Evolutionary conservation across 352 stramenopile species (phyloP).

Genomic region (Labyrinthula sp.): DNA sequence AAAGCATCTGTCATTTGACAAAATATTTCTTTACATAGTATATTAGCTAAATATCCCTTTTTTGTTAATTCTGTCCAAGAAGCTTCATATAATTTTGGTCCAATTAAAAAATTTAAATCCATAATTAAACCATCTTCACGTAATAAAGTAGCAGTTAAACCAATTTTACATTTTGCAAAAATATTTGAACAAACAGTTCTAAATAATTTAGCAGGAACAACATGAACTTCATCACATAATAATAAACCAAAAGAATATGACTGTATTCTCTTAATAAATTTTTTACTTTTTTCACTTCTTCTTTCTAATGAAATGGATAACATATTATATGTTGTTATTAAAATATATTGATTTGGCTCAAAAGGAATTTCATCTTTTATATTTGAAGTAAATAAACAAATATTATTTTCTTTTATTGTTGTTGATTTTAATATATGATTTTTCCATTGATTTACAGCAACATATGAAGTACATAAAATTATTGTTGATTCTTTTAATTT

Average conservation of each 20-base stretch:
- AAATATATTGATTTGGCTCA: constrained; percentile 38
- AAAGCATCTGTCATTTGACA: constrained; percentile 94
- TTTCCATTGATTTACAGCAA: constrained; percentile 92
- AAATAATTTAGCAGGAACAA: constrained; percentile 94
- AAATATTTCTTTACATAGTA: constrained; percentile 93
- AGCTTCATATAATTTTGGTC: constrained; percentile 83
- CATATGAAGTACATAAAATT: constrained; percentile 85
- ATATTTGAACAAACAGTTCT: constrained; percentile 41
- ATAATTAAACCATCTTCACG: constrained; percentile 94
- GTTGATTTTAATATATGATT: constrained; percentile 95
- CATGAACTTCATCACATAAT: constrained; percentile 83
- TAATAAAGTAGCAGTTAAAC: constrained; percentile 94
- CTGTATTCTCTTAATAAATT: constrained; percentile 84
- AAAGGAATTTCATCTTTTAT: constrained; percentile 47
- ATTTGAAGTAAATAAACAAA: constrained; percentile 36
- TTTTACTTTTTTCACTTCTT: constrained; percentile 62
- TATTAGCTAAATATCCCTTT: constrained; percentile 74
- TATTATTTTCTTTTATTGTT: constrained; percentile 42
- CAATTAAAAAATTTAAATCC: constrained; percentile 96
- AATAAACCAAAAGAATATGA: constrained; percentile 93
- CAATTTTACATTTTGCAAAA: constrained; percentile 74
- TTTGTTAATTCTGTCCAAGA: constrained; percentile 99
- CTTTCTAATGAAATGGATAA: constrained; percentile 65
- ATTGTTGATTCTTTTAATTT: constrained; percentile 93
- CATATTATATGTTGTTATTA: constrained; percentile 96